Evolutionary conservation across 2,329 filamentous ascomycete genomes (phyloP), one percentile per base, ranked within the genome.

Genomic region (Amesomyces nigricolor): DNA sequence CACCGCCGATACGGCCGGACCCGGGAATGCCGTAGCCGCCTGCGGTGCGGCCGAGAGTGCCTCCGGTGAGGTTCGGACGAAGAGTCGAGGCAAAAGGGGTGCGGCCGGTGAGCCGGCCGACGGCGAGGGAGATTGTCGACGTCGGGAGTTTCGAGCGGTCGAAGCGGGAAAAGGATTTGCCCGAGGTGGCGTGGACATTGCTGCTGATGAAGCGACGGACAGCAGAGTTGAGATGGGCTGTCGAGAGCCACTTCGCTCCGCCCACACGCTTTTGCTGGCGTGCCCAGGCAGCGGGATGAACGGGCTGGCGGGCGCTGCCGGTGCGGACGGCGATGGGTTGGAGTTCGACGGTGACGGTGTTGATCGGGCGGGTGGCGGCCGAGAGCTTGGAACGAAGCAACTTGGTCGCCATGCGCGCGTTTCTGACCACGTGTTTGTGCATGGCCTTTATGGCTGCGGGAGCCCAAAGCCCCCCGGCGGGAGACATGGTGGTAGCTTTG

Each of bases 51-150:
- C 89, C 86, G 44, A 96, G 75, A 22, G 89, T 85, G 42, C 92
- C 91, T 47, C 91, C 92, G 0, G 91, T 96, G 61, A 97, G 75
- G 67, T 96, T 97, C 2, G 94, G 94, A 37, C 94, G 87, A 37
- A 99, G 82, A 1, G 91, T 87, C 49, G 85, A 90, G 4, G 91
- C 88, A 70, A 97, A 97, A 0, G 92, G 92, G 30, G 91, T 85
- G 49, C 88, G 84, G 29, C 85, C 84, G 14, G 89, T 84, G 56
- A 88, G 80, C 58, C 84, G 81, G 32, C 76, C 78, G 54, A 83
- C 72, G 43, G 74, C 75, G 43, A 75, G 75, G 14, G 78, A 75
- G 13, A 74, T 78, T 58, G 71, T 73, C 16, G 78, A 79, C 22
- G 70, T 68, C 8, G 78, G 73, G 60, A 79, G 74, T 63, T 75